A percentile compares a stretch with the other conserved stretches of the same genome.
These are phyloP conservation scores for Colletotrichum cordylinicola DNA, from an alignment of 2,329 filamentous ascomycete species.

Conservation along the genomic window DNA sequence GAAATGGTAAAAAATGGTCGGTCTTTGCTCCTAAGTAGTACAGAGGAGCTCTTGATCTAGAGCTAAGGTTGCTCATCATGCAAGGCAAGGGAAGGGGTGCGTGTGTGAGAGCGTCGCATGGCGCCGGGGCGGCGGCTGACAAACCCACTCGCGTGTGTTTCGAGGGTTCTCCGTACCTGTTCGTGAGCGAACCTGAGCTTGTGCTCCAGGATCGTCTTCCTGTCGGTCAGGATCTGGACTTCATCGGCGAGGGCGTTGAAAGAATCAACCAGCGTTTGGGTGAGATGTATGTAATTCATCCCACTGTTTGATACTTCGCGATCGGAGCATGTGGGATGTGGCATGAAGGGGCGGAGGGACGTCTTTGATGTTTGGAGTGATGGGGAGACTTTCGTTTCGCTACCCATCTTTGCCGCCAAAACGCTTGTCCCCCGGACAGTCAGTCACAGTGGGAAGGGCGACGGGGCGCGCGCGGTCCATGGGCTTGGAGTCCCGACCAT, in stretches of 20 bases:
- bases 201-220: constrained; percentile 70
- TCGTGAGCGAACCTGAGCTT: constrained; percentile 71
- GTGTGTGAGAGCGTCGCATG: constrained; percentile 7
- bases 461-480: not conserved
- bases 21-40: constrained; percentile 59
- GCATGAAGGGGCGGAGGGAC: constrained; percentile 14
- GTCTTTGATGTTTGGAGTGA: constrained; percentile 13
- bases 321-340: constrained; percentile 18
- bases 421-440: constrained; percentile 1
- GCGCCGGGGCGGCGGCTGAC: constrained; percentile 6
- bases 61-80: constrained; percentile 69
- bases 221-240: constrained; percentile 67
- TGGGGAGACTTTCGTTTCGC: constrained; percentile 18
- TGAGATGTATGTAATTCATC: constrained; percentile 50
- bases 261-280: constrained; percentile 66
- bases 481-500: constrained; percentile 11
- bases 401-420: constrained; percentile 12
- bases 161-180: constrained; percentile 55
- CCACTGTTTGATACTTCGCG: constrained; percentile 30
- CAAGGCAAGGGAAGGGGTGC: constrained; percentile 11
- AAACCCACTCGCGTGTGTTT: constrained; percentile 14
- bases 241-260: constrained; percentile 70
- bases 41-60: constrained; percentile 78
- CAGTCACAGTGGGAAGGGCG: not conserved
- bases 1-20: constrained; percentile 56